Base-by-base conservation (phyloP, 805 yeast species). In the Zygosaccharomyces kombuchaensis region DNA sequence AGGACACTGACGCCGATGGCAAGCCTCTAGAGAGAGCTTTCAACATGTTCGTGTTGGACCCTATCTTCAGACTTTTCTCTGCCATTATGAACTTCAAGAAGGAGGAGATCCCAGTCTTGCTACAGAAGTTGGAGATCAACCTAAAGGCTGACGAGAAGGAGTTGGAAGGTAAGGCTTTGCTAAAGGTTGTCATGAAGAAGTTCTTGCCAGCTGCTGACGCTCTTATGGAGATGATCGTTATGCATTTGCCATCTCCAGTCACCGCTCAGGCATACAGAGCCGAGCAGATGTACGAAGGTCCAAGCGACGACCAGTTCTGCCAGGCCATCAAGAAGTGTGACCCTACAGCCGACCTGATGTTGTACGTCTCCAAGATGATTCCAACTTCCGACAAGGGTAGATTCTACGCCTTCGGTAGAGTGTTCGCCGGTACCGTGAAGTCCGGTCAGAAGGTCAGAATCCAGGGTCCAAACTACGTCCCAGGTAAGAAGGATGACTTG, bases 151-250 rank as follows among this genome's bases (percentile, higher is more conserved):
- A 91, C 57, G 99, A 91, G 82, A 89, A 84, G 79, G 98, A 91
- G 63, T 84, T 91, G 66, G 97, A 88, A 80, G 99, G 97, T 80
- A 91, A 91, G 84, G 96, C 96, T 65, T 82, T 91, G 67, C 83
- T 91, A 74, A 91, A 91, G 87, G 84, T 88, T 68, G 97, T 90
- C 72, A 93, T 91, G 98, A 88, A 95, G 81, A 91, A 93, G 80
- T 91, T 93, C 91, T 83, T 91, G 78, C 99, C 99, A 77, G 98
- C 98, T 75, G 98, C 99, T 67, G 98, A 91, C 72, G 99, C 99
- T 69, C 81, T 91, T 73, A 78, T 91, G 76, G 98, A 91, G 82
- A 91, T 91, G 99, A 89, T 93, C 77, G 84, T 90, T 69, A 78
- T 91, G 66, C 96, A 91, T 81, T 84, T 91, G 74, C 99, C 99